Base-by-base conservation (phyloP, 2,329 filamentous ascomycete species). In the Parafenestella ontariensis region DNA sequence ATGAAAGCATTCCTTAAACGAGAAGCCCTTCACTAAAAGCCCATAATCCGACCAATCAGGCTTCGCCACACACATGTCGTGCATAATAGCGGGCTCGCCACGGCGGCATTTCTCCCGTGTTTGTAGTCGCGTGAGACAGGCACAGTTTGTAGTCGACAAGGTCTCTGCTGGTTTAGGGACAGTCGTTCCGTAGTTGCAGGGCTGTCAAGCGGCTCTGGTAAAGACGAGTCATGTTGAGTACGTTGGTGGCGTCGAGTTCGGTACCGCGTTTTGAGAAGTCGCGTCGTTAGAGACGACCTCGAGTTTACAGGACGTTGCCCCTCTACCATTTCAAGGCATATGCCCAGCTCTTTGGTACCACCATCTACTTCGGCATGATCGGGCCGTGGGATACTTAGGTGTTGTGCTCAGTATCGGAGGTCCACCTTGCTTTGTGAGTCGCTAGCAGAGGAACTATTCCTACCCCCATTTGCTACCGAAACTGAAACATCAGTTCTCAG, bases 1-100 rank as follows among this genome's bases (percentile, higher is more conserved):
- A 64, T 64, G 61, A 50, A 61, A n/a, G 47, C 49, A 45, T 51
- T 55, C 47, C 47, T 26, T 53, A 55, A 58, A 52, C 49, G 56
- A 58, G 44, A 34, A 37, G 49, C 34, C 40, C 21, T 34, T 34
- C 21, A 33, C 45, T 28, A 44, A 44, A 43, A 17, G 41, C n/a
- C n/a, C n/a, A 20, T 15, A n/a, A 8, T 28, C 24, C 41, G 46
- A 43, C 54, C 54, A 57, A 57, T 57, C 23, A 37, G 3, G 8
- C 10, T 24, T 10, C 41, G 41, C 41, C 41, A 43, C 41, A 43
- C 24, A 18, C 20, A 29, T 43, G 18, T 28, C 41, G 41, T 43
- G 41, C 41, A 42, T 11, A 15, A 17, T 24, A 42, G 40, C 28
- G 23, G 15, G 24, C 41, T 43, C 17, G 41, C 41, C 41, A 29